Conservation (phyloP, 345 rosid species). For the Balakata baccata region DNA sequence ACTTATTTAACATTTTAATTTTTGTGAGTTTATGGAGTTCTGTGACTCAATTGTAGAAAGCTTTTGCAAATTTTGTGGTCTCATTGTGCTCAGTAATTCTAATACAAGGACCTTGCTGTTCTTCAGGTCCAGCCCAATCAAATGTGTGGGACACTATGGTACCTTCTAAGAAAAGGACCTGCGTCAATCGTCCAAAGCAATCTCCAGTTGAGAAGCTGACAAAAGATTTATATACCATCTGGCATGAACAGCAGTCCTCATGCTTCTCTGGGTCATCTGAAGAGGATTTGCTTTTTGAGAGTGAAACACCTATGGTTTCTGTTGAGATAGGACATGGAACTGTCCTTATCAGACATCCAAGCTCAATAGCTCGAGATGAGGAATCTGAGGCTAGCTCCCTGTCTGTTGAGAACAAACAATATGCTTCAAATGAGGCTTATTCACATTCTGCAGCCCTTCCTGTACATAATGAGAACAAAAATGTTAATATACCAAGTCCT, state of each 20-base stretch:
- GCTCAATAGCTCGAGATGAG: slow-evolving; percentile 79
- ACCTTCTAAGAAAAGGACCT: slow-evolving; percentile 89
- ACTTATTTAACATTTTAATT: not conserved
- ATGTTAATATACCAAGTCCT: slow-evolving; percentile 27
- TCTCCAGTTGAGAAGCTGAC: slow-evolving; percentile 94
- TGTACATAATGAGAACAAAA: slow-evolving; percentile 41
- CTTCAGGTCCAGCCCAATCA: slow-evolving; percentile 80
- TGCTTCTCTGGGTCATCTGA: slow-evolving; percentile 84
- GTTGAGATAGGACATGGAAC: slow-evolving; percentile 98
- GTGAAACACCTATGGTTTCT: slow-evolving; percentile 88
- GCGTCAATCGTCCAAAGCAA: slow-evolving; percentile 73
- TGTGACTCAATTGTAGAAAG: not conserved
- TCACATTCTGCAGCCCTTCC: slow-evolving; percentile 45
- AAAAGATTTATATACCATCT: slow-evolving; percentile 70
- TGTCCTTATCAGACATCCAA: slow-evolving; percentile 79
- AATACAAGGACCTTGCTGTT: slow-evolving; percentile 7
- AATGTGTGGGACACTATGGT: slow-evolving; percentile 81
- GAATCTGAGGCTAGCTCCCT: slow-evolving; percentile 98
- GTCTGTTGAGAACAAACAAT: slow-evolving; percentile 70
- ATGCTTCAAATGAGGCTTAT: slow-evolving; percentile 52
- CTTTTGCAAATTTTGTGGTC: slow-evolving; percentile 7
- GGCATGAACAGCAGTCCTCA: slow-evolving; percentile 92
- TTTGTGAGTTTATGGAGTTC: not conserved
- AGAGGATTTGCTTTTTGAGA: slow-evolving; percentile 89
- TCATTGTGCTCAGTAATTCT: not conserved